Conservation (phyloP, 2,329 filamentous ascomycete genomes). For the Scedosporium boydii region DNA sequence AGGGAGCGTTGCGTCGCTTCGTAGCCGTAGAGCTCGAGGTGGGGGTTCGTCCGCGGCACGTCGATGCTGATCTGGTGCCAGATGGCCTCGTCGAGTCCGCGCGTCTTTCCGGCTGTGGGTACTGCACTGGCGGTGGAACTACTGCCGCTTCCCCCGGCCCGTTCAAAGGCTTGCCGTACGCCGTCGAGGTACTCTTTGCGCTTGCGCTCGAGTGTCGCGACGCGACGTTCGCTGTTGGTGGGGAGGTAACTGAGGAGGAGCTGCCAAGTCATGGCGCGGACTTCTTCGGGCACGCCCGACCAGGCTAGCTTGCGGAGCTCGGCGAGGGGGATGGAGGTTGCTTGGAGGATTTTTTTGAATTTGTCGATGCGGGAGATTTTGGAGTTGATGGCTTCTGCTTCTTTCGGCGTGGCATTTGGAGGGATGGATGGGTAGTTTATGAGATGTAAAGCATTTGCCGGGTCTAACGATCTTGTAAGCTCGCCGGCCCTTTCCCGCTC, state of each 20-base stretch:
- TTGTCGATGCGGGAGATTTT: conserved; percentile 94
- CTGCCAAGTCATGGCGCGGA: conserved; percentile 99
- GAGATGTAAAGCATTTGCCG: conserved; percentile 88
- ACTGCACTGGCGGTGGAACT: conserved; percentile 8
- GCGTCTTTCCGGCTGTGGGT: conserved; percentile 32
- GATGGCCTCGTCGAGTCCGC: conserved; percentile 86
- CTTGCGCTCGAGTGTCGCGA: conserved; percentile 85
- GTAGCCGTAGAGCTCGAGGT: conserved; percentile 89
- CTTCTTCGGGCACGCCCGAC: conserved; percentile 90
- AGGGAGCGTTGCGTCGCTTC: conserved; percentile 91
- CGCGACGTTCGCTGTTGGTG: conserved; percentile 87
- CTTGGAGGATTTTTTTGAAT: conserved; percentile 91
- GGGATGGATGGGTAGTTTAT: conserved; percentile 78
- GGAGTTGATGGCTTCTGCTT: conserved; percentile 76
- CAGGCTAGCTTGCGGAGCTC: conserved; percentile 82
- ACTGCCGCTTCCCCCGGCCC: conserved; percentile 39
- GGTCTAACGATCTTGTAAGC: conserved; percentile 35
- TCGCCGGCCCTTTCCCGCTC: neutral
- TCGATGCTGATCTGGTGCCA: conserved; percentile 99
- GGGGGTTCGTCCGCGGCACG: conserved; percentile 89
- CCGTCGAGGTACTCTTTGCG: conserved; percentile 95
- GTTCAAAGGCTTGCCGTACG: conserved; percentile 62
- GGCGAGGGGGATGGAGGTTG: conserved; percentile 75
- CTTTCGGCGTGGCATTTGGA: conserved; percentile 66
- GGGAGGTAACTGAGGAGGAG: conserved; percentile 89